These are phyloP conservation scores for Parafenestella ontariensis DNA, from an alignment of 2,329 filamentous ascomycete genomes.

Conservation along the genomic window DNA sequence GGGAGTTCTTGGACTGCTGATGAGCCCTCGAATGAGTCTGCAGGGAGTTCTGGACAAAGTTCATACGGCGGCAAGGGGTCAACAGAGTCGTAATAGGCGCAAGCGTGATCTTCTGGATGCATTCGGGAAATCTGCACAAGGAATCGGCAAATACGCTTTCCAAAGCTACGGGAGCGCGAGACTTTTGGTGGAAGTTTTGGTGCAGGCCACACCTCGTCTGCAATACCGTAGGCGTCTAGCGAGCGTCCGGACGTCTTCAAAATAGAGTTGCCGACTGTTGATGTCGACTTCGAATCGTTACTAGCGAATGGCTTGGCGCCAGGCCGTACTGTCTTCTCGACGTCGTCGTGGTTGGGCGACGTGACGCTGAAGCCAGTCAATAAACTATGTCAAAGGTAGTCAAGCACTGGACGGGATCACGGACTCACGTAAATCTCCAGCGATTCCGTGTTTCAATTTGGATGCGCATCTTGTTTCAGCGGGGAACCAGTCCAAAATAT, in stretches of 20 bases:
- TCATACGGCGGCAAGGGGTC: neutral
- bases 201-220: neutral
- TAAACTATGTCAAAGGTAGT: neutral
- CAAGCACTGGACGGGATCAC: neutral
- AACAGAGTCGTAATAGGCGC: neutral
- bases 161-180: neutral
- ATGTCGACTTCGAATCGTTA: neutral
- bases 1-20: constrained; percentile 2
- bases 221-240: neutral
- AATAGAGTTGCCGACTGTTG: neutral
- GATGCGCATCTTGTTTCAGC: constrained; percentile 13
- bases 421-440: constrained; percentile 15
- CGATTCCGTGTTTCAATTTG: constrained; percentile 10
- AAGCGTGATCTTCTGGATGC: neutral
- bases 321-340: neutral
- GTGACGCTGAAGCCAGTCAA: constrained; percentile 6
- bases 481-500: constrained; percentile 9
- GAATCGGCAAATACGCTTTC: neutral
- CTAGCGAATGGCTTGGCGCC: constrained; percentile 1
- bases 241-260: neutral
- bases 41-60: neutral
- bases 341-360: neutral
- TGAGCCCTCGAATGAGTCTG: neutral
- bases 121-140: constrained; percentile 3
- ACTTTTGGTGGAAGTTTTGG: neutral